A percentile compares a stretch with the other conserved stretches of the same genome.
Evolutionary conservation across 1,284 basidiomycete species (phyloP).

Genomic region (Stereum hirsutum): DNA sequence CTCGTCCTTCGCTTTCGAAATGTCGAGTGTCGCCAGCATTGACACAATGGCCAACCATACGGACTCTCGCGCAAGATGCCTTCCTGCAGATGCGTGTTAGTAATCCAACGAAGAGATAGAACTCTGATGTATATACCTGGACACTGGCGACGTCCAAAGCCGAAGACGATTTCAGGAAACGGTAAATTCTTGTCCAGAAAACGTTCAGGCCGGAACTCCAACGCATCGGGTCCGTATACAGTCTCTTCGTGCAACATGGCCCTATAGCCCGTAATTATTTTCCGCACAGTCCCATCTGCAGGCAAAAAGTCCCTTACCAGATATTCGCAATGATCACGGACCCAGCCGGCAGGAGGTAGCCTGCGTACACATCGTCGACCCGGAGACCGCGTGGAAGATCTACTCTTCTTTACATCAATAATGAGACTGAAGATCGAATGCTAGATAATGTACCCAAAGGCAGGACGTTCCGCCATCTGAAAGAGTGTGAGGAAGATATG

Average conservation of each 20-base stretch:
- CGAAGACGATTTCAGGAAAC: conserved; percentile 9
- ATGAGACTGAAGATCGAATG: neutral
- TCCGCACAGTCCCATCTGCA: too few relatives aligned
- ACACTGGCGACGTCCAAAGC: conserved; percentile 14
- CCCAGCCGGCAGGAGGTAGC: conserved; percentile 11
- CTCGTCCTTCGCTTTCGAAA: conserved; percentile 16
- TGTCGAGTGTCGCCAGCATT: conserved; percentile 19
- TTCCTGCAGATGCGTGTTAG: conserved; percentile 23
- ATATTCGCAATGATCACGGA: conserved; percentile 9
- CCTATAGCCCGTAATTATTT: conserved; percentile 4
- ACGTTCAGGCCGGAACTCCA: conserved; percentile 13
- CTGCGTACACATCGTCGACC: conserved; percentile 11
- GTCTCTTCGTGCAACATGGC: conserved; percentile 11
- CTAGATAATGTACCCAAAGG: neutral
- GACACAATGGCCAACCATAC: conserved; percentile 21
- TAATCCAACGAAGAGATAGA: too few relatives aligned
- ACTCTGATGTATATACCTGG: conserved; percentile 5
- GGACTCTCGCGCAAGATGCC: conserved; percentile 18
- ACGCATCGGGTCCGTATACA: conserved; percentile 8
- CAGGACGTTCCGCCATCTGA: neutral
- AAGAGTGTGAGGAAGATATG: neutral
- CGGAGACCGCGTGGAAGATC: conserved; percentile 10
- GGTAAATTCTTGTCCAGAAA: conserved; percentile 9
- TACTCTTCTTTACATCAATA: neutral
- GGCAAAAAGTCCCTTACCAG: conserved; percentile 2